Percentiles rank a stretch among this genome's conserved stretches.
phyloP scores from a whole-genome alignment of 306 rosid species.

The Argentina anserina region DNA sequence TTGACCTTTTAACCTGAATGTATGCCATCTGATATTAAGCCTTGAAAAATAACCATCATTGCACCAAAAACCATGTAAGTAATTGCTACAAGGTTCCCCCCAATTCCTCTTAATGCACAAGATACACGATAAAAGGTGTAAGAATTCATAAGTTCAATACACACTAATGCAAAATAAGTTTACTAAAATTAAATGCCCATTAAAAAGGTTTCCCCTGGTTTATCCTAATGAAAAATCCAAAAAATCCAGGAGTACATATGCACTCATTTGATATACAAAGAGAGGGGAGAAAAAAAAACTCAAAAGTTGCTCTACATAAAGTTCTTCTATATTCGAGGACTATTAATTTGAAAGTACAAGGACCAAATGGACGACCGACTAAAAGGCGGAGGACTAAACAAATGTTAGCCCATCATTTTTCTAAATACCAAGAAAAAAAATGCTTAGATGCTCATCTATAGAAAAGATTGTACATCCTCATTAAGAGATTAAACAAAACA shows the following conservation, averaged over 20 bases:
- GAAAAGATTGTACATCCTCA: not conserved
- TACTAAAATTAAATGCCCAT: not conserved
- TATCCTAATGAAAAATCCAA: not conserved
- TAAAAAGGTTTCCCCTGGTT: not conserved
- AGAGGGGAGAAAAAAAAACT: not conserved
- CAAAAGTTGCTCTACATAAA: not conserved
- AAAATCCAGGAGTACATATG: not conserved
- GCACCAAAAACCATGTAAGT: not conserved
- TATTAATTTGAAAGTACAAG: no score
- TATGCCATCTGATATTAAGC: not conserved
- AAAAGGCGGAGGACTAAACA: no score
- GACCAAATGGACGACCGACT: no score
- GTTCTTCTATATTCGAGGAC: no score
- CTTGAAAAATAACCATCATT: not conserved
- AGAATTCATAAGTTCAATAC: not conserved
- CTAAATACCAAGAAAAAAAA: no score
- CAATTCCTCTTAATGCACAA: not conserved
- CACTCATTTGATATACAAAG: not conserved
- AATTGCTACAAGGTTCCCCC: not conserved
- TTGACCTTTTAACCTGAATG: not conserved
- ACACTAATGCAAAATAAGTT: not conserved
- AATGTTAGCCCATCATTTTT: no score
- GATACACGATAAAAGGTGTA: not conserved
- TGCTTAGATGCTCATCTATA: not conserved
- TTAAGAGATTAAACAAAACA: not conserved